Percentiles rank a stretch among this genome's conserved stretches.
Conservation (phyloP, 2,329 filamentous ascomycete genomes). For the Remersonia thermophila region DNA sequence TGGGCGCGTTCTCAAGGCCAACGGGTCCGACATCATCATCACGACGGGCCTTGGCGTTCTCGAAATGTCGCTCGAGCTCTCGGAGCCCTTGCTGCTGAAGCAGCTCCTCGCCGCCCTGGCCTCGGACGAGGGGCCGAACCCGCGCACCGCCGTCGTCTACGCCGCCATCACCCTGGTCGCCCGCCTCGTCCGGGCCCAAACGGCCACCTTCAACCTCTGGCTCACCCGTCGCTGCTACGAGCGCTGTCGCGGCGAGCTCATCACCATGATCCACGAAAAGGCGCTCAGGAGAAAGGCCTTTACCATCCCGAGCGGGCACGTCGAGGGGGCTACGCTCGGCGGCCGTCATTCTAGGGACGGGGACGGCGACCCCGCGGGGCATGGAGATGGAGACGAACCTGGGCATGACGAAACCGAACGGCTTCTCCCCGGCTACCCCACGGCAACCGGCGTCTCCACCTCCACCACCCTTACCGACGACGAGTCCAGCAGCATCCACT, state of each 20-base stretch:
- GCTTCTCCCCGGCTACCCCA: slow-evolving; percentile 2
- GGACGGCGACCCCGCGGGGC: too few relatives aligned
- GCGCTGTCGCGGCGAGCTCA: slow-evolving; percentile 70
- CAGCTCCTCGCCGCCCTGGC: slow-evolving; percentile 57
- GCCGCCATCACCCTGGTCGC: slow-evolving; percentile 48
- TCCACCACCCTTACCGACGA: slow-evolving; percentile 13
- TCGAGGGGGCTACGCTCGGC: too few relatives aligned
- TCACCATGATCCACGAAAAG: slow-evolving; percentile 76
- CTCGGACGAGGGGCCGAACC: slow-evolving; percentile 30
- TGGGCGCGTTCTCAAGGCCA: slow-evolving; percentile 56
- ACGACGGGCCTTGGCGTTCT: slow-evolving; percentile 52
- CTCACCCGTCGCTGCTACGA: slow-evolving; percentile 77
- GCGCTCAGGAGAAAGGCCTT: slow-evolving; percentile 52
- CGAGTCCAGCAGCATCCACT: slow-evolving; percentile 7
- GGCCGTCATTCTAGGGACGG: too few relatives aligned
- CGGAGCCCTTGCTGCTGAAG: slow-evolving; percentile 58
- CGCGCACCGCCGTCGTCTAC: slow-evolving; percentile 50
- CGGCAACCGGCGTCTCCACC: slow-evolving; percentile 8
- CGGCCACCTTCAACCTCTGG: slow-evolving; percentile 61
- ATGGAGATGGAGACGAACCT: too few relatives aligned
- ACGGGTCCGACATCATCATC: slow-evolving; percentile 65
- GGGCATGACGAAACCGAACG: not conserved
- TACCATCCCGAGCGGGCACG: slow-evolving; percentile 24
- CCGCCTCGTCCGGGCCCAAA: slow-evolving; percentile 51
- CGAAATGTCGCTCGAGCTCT: slow-evolving; percentile 43